Conservation (phyloP, 108 stramenopile species). For the Parietichytrium sp. region DNA sequence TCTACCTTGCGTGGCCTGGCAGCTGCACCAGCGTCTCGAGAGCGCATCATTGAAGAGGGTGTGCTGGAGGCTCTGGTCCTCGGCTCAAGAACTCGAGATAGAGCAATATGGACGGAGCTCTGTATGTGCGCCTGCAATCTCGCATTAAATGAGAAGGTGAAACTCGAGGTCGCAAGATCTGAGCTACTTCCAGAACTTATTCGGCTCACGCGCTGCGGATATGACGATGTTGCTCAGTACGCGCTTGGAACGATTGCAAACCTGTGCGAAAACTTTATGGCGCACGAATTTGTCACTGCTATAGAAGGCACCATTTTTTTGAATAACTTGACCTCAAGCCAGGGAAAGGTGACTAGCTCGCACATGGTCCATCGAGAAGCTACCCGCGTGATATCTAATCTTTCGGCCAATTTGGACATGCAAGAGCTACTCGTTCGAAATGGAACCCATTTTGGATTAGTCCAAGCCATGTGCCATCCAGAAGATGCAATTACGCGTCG, state of each 20-base stretch:
- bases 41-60: constrained; percentile 66
- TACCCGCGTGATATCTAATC: neutral
- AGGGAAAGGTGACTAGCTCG: too few species aligned
- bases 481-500: constrained; percentile 7
- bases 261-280: constrained; percentile 64
- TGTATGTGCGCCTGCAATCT: constrained; percentile 64
- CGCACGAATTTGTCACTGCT: constrained; percentile 50
- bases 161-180: constrained; percentile 65
- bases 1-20: constrained; percentile 70
- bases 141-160: constrained; percentile 75
- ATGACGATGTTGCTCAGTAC: constrained; percentile 44
- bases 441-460: neutral
- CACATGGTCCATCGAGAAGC: constrained; percentile 16
- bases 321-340: neutral
- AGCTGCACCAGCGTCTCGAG: constrained; percentile 56
- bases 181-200: constrained; percentile 49
- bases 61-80: constrained; percentile 62
- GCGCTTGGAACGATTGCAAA: constrained; percentile 70
- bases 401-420: neutral
- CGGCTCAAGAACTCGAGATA: constrained; percentile 45
- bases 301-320: neutral
- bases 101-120: constrained; percentile 65
- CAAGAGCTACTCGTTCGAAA: neutral
- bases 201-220: constrained; percentile 47
- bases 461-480: neutral